Base-by-base conservation (phyloP, 192 early-diverging fungal genomes). In the Allomyces macrogynus region DNA sequence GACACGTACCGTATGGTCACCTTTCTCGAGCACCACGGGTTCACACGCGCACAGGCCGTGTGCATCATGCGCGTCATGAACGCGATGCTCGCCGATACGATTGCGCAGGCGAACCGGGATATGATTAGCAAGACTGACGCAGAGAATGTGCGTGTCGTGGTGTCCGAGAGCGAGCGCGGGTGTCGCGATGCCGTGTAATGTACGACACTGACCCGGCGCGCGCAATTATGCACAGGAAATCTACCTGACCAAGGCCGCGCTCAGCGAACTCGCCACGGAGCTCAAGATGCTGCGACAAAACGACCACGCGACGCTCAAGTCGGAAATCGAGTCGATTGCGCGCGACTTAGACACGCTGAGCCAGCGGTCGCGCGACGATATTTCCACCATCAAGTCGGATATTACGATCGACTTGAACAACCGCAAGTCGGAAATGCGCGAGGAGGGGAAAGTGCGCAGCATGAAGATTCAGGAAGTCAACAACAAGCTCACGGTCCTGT, bases 321-420 rank as follows among this genome's bases (percentile, higher is more conserved):
- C 86, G 23, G 87, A 90, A 61, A 72, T 84, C 0, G 83, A 89
- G 0, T 70, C 72, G 1, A 87, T 92, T 26, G 77, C 82, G 64
- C 78, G 91, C 61, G 89, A 90, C 63, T 80, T 92, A 23, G 89
- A 92, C 63, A 79, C 81, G 0, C 65, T 92, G 66, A 80, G 77
- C 43, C 87, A 87, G 62, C 79, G 79, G 43, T 74, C 88, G 42
- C 76, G 82, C n/a, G 93, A 96, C 61, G 80, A 87, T 60, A 77
- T 89, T 23, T 79, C 81, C 9, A 81, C 80, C 27, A 70, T 93
- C 72, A 89, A 89, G 67, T 79, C 84, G 16, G 89, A 92, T n/a
- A 85, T 96, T 54, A 77, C 84, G 23, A 84, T 96, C 66, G 93
- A 96, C 68, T 73, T 96, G 72, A 96, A 90, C 73, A 88, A 87